A percentile compares a stretch with the other conserved stretches of the same genome.
Conservation (phyloP, 164 flowering plant species). For the Nymphaea colorata region DNA sequence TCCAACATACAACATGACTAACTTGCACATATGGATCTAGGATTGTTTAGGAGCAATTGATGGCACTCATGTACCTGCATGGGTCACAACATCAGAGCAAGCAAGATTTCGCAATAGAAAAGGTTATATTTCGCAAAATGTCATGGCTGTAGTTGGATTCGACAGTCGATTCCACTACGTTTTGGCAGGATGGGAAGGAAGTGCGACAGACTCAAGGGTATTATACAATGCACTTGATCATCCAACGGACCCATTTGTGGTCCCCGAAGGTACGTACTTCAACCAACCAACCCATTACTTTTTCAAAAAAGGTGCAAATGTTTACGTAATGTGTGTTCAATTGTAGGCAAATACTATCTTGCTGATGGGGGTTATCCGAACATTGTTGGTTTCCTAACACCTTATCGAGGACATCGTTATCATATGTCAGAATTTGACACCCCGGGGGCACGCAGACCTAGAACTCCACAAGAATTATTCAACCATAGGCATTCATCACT, state of each 20-base stretch:
- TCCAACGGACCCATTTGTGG: conserved; percentile 1
- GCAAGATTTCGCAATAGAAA: conserved; percentile 46
- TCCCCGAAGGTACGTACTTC: not conserved
- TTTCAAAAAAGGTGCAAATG: not conserved
- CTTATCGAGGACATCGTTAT: conserved; percentile 45
- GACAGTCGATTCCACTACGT: conserved; percentile 1
- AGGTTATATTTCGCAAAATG: conserved; percentile 21
- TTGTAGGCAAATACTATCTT: conserved; percentile 64
- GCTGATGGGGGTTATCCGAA: conserved; percentile 51
- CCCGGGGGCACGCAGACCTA: conserved; percentile 11
- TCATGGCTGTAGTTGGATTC: not conserved
- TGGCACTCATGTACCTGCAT: conserved; percentile 51
- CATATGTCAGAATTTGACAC: conserved; percentile 50
- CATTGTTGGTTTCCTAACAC: conserved; percentile 56
- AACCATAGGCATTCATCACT: not conserved
- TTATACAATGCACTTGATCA: conserved; percentile 9
- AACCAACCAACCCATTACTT: not conserved
- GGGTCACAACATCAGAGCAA: conserved; percentile 49
- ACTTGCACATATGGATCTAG: conserved; percentile 13
- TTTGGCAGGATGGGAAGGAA: not conserved
- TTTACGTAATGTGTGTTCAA: not conserved
- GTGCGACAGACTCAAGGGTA: conserved; percentile 1
- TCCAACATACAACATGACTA: not conserved
- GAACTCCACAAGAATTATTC: not conserved
- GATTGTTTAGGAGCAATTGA: conserved; percentile 53